Base-by-base conservation (phyloP, 768 basidiomycete genomes). In the Suillus subaureus region DNA sequence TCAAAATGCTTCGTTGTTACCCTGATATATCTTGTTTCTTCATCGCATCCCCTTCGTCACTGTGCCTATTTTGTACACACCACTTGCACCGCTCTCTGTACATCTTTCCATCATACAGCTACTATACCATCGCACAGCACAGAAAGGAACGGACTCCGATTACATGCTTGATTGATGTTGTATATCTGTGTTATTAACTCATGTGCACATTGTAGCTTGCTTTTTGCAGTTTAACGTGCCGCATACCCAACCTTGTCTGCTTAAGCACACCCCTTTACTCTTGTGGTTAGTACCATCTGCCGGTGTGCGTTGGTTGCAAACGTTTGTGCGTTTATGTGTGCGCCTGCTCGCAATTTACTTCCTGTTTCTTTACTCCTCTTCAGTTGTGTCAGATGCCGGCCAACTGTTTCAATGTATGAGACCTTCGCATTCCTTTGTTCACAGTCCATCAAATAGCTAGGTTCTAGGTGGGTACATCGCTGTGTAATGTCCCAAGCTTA, bases 41-140 rank as follows among this genome's bases (percentile, higher is more conserved):
- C 58, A 28, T 60, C 26, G 58, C 58, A 60, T 42, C 26, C 18
- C 40, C 39, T 58, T 40, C 13, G 57, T 40, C 40, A 58, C 37
- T 40, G 56, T 39, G 26, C 39, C 31, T 58, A 23, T 58, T 40
- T 58, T 58, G 57, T 40, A 58, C 26, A 26, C 57, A 58, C 37
- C 37, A 58, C 39, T 28, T 26, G 16, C 57, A 40, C 57, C 9
- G 37, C 39, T 39, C 58, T 60, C 58, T 60, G 58, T 60, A 60
- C 58, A 60, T 42, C 40, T 60, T 60, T 60, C 40, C 58, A 60
- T 42, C 58, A 60, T 60, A 60, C 40, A 26, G 58, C 12, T 60
- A 60, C 58, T 28, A 60, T 60, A 60, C 58, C 58, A 60, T 60
- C 58, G 40, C 40, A 60, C 40, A 60, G 58, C 58, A 43, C 58